Percentiles rank a stretch among this genome's conserved stretches.
Conservation (phyloP, 2,329 filamentous ascomycete genomes). For the Botrytis deweyae region DNA sequence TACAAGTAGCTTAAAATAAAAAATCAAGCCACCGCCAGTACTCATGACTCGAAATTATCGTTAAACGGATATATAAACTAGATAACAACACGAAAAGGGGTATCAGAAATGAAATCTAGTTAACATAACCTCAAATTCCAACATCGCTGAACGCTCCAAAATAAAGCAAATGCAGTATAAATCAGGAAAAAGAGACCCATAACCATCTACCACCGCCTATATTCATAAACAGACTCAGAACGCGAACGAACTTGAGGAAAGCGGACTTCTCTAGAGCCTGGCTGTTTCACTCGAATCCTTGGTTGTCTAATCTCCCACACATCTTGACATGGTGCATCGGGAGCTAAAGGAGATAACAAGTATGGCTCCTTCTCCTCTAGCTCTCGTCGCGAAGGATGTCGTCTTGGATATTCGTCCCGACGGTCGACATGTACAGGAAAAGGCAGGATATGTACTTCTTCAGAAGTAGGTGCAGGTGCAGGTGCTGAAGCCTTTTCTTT, state of each 20-base stretch:
- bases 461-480: neutral
- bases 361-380: neutral
- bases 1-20: neutral
- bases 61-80: neutral
- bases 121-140: neutral
- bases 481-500: neutral
- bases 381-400: neutral
- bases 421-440: neutral
- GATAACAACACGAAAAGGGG: neutral
- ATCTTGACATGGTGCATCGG: slow-evolving; percentile 3
- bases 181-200: neutral
- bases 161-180: neutral
- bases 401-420: neutral
- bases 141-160: neutral
- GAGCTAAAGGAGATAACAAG: neutral
- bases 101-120: neutral
- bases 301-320: neutral
- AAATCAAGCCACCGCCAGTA: neutral
- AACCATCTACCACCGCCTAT: slow-evolving; percentile 6
- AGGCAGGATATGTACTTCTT: neutral
- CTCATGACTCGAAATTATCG: neutral
- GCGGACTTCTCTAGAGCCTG: neutral
- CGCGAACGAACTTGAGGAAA: slow-evolving; percentile 12
- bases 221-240: slow-evolving; percentile 20
- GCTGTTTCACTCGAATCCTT: slow-evolving; percentile 11